Evolutionary conservation across 2,329 filamentous ascomycete species (phyloP).

Genomic region (Penicillium janthinellum): DNA sequence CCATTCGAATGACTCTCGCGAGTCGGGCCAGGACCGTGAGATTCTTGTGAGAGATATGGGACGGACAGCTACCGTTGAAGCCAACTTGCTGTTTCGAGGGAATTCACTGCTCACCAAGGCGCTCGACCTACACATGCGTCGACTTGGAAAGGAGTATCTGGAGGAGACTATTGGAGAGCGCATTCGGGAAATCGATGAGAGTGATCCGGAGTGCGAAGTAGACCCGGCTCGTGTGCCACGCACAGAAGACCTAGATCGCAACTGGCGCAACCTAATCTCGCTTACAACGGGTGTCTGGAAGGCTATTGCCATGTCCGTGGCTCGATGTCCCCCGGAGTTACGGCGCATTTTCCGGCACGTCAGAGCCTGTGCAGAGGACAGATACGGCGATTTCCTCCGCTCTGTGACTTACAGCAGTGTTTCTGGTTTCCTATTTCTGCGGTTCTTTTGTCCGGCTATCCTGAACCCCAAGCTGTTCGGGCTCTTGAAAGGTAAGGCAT

Average conservation of each 20-base stretch:
- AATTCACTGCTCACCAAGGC: conserved; percentile 93
- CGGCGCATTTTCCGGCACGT: conserved; percentile 88
- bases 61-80: conserved; percentile 71
- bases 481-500: conserved; percentile 64
- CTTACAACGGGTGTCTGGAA: conserved; percentile 85
- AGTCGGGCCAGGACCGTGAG: conserved; percentile 59
- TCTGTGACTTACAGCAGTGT: conserved; percentile 92
- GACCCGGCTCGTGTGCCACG: conserved; percentile 76
- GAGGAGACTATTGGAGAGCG: conserved; percentile 85
- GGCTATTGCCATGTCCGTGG: conserved; percentile 73
- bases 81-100: conserved; percentile 90
- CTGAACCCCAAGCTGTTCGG: conserved; percentile 93
- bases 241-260: conserved; percentile 73
- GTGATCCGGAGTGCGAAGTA: conserved; percentile 90
- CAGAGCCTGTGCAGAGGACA: conserved; percentile 86
- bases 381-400: conserved; percentile 88
- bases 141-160: conserved; percentile 88
- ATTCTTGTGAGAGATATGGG: conserved; percentile 65
- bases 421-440: conserved; percentile 89
- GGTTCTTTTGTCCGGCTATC: conserved; percentile 96
- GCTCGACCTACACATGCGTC: conserved; percentile 92
- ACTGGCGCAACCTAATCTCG: conserved; percentile 76
- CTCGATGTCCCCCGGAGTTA: conserved; percentile 76
- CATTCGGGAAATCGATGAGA: conserved; percentile 83
- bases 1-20: conserved; percentile 62